A percentile compares a stretch with the other conserved stretches of the same genome.
Conservation (phyloP, 169 alveolate genomes). For the Plasmodium adleri region DNA sequence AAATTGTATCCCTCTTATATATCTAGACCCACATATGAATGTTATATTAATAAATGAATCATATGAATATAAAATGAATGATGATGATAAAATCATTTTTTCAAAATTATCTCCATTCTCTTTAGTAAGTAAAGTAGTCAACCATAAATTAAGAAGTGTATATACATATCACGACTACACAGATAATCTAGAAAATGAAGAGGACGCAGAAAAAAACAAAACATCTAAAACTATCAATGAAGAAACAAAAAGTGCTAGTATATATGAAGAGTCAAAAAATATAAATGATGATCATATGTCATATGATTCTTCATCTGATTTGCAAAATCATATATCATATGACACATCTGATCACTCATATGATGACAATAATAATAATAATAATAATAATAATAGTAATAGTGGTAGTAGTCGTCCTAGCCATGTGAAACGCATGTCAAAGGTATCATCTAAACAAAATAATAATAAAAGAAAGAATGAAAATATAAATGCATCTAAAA, state of each 20-base stretch:
- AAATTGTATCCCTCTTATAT: constrained; percentile 54
- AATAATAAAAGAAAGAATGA: no score
- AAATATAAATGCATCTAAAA: background rate
- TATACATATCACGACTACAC: constrained; percentile 65
- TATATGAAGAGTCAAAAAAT: no score
- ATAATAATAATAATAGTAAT: no score
- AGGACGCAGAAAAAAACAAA: background rate
- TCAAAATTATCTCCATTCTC: constrained; percentile 73
- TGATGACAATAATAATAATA: no score
- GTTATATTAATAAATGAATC: constrained; percentile 64
- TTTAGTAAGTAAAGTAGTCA: constrained; percentile 11
- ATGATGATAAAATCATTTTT: constrained; percentile 50
- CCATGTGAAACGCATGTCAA: no score
- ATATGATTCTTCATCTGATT: no score
- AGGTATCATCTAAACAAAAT: no score
- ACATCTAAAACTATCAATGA: no score
- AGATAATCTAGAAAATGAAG: constrained; percentile 14
- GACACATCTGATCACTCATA: no score
- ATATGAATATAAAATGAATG: constrained; percentile 36
- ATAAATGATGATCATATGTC: no score
- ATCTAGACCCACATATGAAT: constrained; percentile 69
- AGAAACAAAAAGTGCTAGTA: background rate
- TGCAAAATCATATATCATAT: no score
- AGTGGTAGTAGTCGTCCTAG: no score
- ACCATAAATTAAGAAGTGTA: constrained; percentile 38